Evolutionary conservation across 2,329 filamentous ascomycete genomes (phyloP), one percentile per base, ranked within the genome.

Genomic region (Cephalotrichum gorgonifer): DNA sequence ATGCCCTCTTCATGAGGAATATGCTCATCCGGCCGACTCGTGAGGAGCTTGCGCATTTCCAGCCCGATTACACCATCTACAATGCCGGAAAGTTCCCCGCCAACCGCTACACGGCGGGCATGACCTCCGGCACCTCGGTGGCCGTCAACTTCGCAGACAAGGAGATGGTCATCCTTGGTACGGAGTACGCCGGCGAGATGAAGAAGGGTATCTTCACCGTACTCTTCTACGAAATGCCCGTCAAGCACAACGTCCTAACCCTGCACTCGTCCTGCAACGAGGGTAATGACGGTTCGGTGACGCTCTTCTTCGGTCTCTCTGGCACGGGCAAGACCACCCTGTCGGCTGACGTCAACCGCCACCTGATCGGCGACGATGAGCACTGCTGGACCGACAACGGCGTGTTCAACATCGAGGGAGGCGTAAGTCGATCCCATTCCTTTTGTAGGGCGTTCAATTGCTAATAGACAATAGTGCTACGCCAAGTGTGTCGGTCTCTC

Each of bases 151-250:
- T 98, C 62, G 86, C 86, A 64, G 90, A 96, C 65, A 96, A 95
- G 84, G 93, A 98, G 79, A 98, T 98, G 93, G 93, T 98, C 59
- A 98, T 98, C 66, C 83, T 98, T 51, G 93, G 93, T 68, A 98
- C 93, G 31, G 93, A 98, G 75, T 98, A 98, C 64, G 93, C 93
- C 51, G 91, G 91, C 62, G 87, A 91, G 74, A 91, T 93, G 87
- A 95, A 95, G 77, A 95, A 95, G 78, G 90, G 93, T 60, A 81
- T 98, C 69, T 98, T 98, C 79, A 98, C 93, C 44, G 89, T 98
- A 46, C 83, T 98, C 66, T 98, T 95, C 81, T 98, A 97, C 77
- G 93, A 98, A 78, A 98, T 97, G 90, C 93, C 93, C 53, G 88
- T 98, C 66, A 96, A 96, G 83, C 93, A 98, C 81, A 94, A 97